Conservation (phyloP, 768 basidiomycete species). For the Psilocybe cyanescens region DNA sequence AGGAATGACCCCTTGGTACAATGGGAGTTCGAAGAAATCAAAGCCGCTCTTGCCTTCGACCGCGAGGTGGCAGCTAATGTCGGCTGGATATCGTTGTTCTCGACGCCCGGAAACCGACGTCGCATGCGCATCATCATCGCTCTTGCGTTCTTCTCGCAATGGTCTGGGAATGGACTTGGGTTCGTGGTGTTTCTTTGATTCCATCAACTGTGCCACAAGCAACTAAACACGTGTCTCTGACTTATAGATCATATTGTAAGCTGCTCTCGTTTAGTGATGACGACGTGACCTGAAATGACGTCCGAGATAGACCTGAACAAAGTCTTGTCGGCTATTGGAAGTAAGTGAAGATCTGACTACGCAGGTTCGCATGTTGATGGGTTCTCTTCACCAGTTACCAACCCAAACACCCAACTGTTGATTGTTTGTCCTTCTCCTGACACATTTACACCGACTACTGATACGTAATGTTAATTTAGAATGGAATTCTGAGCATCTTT, state of each 20-base stretch:
- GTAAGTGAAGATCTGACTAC: constrained; percentile 14
- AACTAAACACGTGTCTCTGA: constrained; percentile 16
- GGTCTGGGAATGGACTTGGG: constrained; percentile 57
- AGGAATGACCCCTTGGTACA: constrained; percentile 59
- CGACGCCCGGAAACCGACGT: constrained; percentile 52
- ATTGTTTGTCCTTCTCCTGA: constrained; percentile 29
- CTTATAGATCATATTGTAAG: constrained; percentile 47
- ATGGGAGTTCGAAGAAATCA: constrained; percentile 67
- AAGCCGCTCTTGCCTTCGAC: constrained; percentile 50
- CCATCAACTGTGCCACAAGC: not conserved
- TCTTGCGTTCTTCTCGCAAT: constrained; percentile 62
- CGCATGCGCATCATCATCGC: constrained; percentile 60
- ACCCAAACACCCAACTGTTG: constrained; percentile 42
- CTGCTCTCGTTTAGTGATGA: not conserved
- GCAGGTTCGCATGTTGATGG: not conserved
- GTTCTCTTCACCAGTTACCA: constrained; percentile 33
- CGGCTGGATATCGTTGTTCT: constrained; percentile 49
- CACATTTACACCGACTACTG: not conserved
- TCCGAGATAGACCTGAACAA: constrained; percentile 44
- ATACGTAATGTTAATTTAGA: constrained; percentile 30
- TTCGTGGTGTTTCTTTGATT: constrained; percentile 11
- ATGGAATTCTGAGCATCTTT: constrained; percentile 55
- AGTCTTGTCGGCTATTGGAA: constrained; percentile 54
- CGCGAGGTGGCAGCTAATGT: constrained; percentile 39
- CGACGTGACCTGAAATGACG: not conserved